Base-by-base conservation (phyloP, 306 rosid species). In the Leucaena leucocephala region DNA sequence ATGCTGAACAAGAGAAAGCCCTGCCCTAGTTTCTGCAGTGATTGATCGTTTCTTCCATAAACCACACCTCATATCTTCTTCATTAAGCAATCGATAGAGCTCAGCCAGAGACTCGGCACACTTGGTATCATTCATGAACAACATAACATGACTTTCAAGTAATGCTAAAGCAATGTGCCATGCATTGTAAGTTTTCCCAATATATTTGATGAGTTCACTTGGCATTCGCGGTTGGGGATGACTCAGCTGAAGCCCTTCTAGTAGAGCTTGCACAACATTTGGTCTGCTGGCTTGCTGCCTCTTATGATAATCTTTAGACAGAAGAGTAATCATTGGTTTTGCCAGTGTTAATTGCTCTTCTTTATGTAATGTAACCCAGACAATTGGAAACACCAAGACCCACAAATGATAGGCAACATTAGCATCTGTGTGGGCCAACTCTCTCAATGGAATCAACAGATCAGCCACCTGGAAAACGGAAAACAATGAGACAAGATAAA, bases 161-260 rank as follows among this genome's bases (percentile, higher is more conserved):
- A 96, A 90, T 73, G 98, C 96, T 81, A 96, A 81, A 55, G 99
- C 93, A 69, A 93, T 96, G 82, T 96, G 96, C 99, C 99, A 96
- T 58, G 99, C 99, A 86, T 96, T 96, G 79, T 93, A 96, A 43
- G 99, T 93, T 84, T 91, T 93, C 46, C 99, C 99, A 74, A 96
- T 93, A 89, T 89, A 93, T 86, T 96, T 96, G 77, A 96, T 96
- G 85, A 96, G 97, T 86, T 96, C 99, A 40, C 99, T 96, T 58
- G 99, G 99, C 96, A 96, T 96, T 85, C 99, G 90, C 43, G 98
- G 99, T 83, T 96, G 99, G 75, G 99, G 99, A 83, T 91, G 98
- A 86, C 99, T 96, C 87, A 96, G 85, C 84, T 96, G 99, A 80
- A 96, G 98, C 81, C 99, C 99, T 89, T 96, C 99, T 66, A 96